phyloP scores from a whole-genome alignment of 306 rosid genomes.

The Hippophae gyantsensis region DNA sequence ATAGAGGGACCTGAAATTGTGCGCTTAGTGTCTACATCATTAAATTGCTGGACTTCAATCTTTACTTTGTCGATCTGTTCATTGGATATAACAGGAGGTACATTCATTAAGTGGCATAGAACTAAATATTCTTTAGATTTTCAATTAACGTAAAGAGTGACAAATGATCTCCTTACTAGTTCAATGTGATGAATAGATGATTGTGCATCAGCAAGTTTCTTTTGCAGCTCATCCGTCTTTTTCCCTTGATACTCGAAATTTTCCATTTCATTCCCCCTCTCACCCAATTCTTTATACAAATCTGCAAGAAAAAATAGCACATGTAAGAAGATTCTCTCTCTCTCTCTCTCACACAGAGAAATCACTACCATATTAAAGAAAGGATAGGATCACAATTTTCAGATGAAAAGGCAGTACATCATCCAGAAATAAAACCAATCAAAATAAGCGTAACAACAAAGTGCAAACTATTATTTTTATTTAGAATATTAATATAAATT shows the following conservation, averaged over 20 bases:
- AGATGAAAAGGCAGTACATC: background rate
- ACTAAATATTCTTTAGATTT: constrained; percentile 5
- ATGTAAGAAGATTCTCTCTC: background rate
- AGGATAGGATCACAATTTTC: background rate
- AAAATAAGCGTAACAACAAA: background rate
- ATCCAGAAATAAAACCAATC: background rate
- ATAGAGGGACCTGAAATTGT: constrained; percentile 41
- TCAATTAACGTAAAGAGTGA: background rate
- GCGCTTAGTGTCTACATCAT: constrained; percentile 46
- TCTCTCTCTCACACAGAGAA: no score
- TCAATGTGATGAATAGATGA: constrained; percentile 81
- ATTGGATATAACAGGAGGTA: constrained; percentile 16
- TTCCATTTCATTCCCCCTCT: constrained; percentile 87
- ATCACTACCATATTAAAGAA: no score
- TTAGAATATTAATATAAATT: no score
- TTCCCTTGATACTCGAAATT: constrained; percentile 65
- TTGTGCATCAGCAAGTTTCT: constrained; percentile 60
- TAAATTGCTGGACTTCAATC: constrained; percentile 41
- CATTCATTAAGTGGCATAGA: constrained; percentile 7
- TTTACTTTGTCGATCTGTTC: constrained; percentile 58
- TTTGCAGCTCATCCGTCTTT: constrained; percentile 57
- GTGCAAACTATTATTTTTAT: no score
- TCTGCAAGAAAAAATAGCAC: constrained; percentile 34
- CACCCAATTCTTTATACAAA: constrained; percentile 80
- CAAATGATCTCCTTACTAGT: constrained; percentile 43